A percentile compares a stretch with the other conserved stretches of the same genome.
Evolutionary conservation across 345 rosid genomes (phyloP).

Genomic region (Dipteronia sinensis): DNA sequence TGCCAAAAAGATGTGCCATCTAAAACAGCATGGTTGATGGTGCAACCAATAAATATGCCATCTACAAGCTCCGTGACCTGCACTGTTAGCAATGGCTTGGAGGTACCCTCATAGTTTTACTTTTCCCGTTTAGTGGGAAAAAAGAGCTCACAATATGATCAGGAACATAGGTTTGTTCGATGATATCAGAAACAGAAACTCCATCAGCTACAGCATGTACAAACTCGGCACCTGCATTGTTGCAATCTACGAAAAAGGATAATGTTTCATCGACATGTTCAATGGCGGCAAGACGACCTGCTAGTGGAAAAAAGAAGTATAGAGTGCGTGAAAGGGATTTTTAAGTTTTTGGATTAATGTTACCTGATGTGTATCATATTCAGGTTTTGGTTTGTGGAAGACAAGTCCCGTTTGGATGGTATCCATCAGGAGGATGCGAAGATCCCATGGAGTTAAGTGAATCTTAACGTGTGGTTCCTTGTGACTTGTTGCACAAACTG

Average conservation of each 20-base stretch:
- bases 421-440: conserved; percentile 8
- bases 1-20: conserved; percentile 49
- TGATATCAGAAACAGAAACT: conserved; percentile 31
- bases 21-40: conserved; percentile 35
- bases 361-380: neutral
- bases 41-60: conserved; percentile 46
- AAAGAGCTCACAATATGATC: conserved; percentile 27
- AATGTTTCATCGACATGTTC: conserved; percentile 13
- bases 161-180: conserved; percentile 32
- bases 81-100: conserved; percentile 42
- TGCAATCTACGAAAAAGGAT: conserved; percentile 32
- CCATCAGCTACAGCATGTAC: conserved; percentile 35
- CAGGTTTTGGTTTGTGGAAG: conserved; percentile 22
- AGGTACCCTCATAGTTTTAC: conserved; percentile 31
- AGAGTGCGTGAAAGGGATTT: conserved; percentile 28
- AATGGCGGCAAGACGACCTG: conserved; percentile 28
- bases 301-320: conserved; percentile 22
- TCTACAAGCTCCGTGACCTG: conserved; percentile 50
- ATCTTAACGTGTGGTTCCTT: conserved; percentile 8
- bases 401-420: conserved; percentile 29
- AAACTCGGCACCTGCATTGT: conserved; percentile 31
- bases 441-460: conserved; percentile 34
- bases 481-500: conserved; percentile 5
- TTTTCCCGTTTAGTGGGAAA: conserved; percentile 39
- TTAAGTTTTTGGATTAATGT: conserved; percentile 15